Base-by-base conservation (phyloP, 2,329 filamentous ascomycete species). In the Juglanconis oblonga region DNA sequence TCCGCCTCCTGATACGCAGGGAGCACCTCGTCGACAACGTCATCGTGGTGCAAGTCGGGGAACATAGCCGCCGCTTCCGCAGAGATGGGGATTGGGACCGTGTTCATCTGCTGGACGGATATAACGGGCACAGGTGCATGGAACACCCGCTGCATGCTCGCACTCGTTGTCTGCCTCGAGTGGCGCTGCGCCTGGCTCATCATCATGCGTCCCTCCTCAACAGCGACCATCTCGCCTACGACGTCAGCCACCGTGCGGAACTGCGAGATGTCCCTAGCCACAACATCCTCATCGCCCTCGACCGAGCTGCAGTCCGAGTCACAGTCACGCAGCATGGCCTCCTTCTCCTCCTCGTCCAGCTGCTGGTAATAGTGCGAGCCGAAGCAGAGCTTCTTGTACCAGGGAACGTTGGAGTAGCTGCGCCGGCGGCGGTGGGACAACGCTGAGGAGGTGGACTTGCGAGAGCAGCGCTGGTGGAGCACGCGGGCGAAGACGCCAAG, bases 251-350 rank as follows among this genome's bases (percentile, higher is more conserved):
- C 79, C 54, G 74, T 73, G 2, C 79, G 74, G 68, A 83, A 79
- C 52, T 76, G 72, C 3, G 78, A 75, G 63, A 83, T 75, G 66
- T 81, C 79, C 65, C 81, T 74, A 64, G 79, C 77, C 75, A 82
- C 78, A 3, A 76, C 76, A 36, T 67, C 68, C n/a, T 73, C 66
- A 42, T 70, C 68, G 17, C 59, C 66, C 31, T 69, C 67, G 6
- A 65, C 61, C 14, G 65, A 62, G 35, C 67, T 54, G n/a, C 55
- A 61, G 24, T 55, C 36, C 10, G 44, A 50, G 61, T 50, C 55
- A 48, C 57, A 51, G 63, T 47, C 69, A 5, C 33, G 64, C 59
- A 73, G 62, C 45, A 74, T 70, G 9, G 69, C 69, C 44, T 74
- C 69, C 67, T 77, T 77, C 65, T 78, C 76, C 58, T 73, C 71